A percentile compares a stretch with the other conserved stretches of the same genome.
phyloP scores from a whole-genome alignment of 1,284 basidiomycete genomes.

The Tylopilus sp. region DNA sequence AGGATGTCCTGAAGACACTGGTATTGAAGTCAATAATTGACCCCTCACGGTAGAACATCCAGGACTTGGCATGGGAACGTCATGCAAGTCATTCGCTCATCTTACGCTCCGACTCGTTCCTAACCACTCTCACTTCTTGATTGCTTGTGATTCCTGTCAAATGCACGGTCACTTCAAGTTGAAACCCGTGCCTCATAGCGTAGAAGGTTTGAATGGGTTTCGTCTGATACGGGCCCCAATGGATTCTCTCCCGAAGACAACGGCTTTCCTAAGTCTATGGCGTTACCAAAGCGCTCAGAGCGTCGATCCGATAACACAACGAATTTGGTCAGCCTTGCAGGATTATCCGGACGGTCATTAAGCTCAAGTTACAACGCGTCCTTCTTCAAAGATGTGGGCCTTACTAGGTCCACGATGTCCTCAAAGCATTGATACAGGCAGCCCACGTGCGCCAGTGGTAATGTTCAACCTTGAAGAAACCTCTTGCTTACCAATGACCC shows the following conservation, averaged over 20 bases:
- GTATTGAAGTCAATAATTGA: too few relatives aligned
- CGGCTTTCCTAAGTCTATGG: background rate
- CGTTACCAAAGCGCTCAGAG: background rate
- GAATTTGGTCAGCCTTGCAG: background rate
- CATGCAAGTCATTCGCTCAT: too few relatives aligned
- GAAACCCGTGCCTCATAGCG: background rate
- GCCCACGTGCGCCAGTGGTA: conserved; percentile 72
- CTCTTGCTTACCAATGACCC: conserved; percentile 12
- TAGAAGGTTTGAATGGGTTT: background rate
- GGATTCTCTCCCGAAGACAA: background rate
- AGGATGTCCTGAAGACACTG: too few relatives aligned
- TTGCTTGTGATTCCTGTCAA: too few relatives aligned
- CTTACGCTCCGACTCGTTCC: too few relatives aligned
- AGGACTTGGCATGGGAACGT: too few relatives aligned
- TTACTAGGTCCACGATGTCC: too few relatives aligned
- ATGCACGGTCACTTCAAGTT: too few relatives aligned
- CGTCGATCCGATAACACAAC: background rate
- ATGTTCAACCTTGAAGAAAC: conserved; percentile 68
- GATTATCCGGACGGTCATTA: background rate
- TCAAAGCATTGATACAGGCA: conserved; percentile 15
- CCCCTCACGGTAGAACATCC: too few relatives aligned
- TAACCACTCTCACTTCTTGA: too few relatives aligned
- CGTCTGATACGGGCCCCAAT: background rate
- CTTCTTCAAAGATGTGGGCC: too few relatives aligned
- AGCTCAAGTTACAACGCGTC: background rate